Base-by-base conservation (phyloP, 208 protist genomes). In the Giardia duodenalis region DNA sequence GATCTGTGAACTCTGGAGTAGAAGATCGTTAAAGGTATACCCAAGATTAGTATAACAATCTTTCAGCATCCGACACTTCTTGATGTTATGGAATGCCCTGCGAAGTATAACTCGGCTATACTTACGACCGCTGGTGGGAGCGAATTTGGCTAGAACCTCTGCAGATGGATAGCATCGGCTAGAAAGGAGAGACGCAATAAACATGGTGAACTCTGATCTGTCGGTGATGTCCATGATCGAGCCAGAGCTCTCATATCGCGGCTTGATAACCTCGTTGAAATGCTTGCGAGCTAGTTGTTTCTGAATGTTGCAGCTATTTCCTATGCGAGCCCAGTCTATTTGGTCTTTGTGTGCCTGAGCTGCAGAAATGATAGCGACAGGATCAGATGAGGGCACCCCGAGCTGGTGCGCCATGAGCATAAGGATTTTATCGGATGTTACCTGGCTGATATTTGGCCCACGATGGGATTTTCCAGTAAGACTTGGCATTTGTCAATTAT, bases 221-320 rank as follows among this genome's bases (percentile, higher is more conserved):
- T 76, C 57, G 57, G 10, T 76, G 19, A 30, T 10, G 57, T 76
- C 57, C 19, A 76, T 10, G 30, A 30, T 30, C 19, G 57, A 10
- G 30, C 57, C 57, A 30, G 57, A 76, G 19, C 30, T 76, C 57
- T 76, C 57, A 30, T 76, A 76, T 30, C 57, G 10, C 57, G 57
- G 57, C 57, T 76, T 76, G 57, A 76, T 76, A 30, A 76, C 57
- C 57, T 76, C 57, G 57, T 76, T 76, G 57, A 76, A 76, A 30
- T 76, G 57, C 57, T 76, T 76, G 57, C 57, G 57, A 30, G 57
- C 57, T 10, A 76, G 57, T 30, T 76, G 57, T 30, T 76, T 76
- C 19, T 10, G 10, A 30, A 76, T 76, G 19, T 30, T 30, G 30
- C 57, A 76, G 10, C 30, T 10, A 10, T 30, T 76, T 76, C 19